Conservation (phyloP, 2,329 filamentous ascomycete species). For the Aspergillus piperis region DNA sequence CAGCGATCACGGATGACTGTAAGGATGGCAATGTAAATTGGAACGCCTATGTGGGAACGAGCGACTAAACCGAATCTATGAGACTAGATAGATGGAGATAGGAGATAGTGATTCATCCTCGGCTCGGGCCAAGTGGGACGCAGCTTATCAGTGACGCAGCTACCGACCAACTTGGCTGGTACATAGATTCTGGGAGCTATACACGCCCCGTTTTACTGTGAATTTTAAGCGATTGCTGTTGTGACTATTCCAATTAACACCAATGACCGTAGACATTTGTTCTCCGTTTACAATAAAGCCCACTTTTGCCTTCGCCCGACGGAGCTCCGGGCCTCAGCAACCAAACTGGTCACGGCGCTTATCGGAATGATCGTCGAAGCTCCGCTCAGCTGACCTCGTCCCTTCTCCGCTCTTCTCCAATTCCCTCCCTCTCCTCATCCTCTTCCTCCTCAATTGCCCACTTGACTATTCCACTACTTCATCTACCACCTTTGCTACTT, state of each 20-base stretch:
- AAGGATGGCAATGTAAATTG: constrained; percentile 34
- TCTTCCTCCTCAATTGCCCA: neutral
- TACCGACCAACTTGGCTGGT: neutral
- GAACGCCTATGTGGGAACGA: constrained; percentile 41
- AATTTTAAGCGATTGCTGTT: too few relatives aligned
- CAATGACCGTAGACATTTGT: too few relatives aligned
- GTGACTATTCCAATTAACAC: too few relatives aligned
- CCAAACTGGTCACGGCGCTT: neutral
- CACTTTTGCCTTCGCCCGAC: neutral
- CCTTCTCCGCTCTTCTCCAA: constrained; percentile 1
- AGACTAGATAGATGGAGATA: too few relatives aligned
- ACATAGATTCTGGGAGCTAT: neutral
- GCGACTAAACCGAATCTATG: constrained; percentile 11
- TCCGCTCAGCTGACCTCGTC: neutral
- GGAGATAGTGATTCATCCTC: neutral
- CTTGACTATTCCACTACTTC: neutral
- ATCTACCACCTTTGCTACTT: neutral
- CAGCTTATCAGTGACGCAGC: neutral
- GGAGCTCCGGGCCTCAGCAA: neutral
- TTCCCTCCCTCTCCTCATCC: constrained; percentile 10
- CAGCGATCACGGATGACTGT: constrained; percentile 32
- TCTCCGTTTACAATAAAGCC: neutral
- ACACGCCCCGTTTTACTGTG: too few relatives aligned
- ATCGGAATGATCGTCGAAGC: neutral
- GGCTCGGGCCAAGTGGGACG: neutral